These are phyloP conservation scores for Pyricularia sp. DNA, from an alignment of 2,329 filamentous ascomycete species.

Conservation along the genomic window DNA sequence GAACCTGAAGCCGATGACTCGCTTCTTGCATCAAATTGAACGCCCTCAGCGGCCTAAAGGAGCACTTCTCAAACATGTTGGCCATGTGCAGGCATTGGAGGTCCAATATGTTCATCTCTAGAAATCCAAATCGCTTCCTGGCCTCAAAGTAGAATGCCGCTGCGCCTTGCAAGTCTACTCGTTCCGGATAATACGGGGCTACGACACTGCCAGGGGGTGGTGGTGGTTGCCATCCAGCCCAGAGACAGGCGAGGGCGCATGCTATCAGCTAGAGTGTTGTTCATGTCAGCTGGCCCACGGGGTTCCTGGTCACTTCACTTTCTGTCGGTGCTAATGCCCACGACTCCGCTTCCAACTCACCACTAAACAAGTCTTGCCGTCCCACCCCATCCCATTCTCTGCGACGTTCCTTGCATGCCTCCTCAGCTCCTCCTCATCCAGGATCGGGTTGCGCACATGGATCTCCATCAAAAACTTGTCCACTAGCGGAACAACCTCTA, in stretches of 20 bases:
- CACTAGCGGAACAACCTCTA: not conserved
- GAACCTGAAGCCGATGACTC: not conserved
- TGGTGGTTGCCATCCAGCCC: not conserved
- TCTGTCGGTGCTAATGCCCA: not conserved
- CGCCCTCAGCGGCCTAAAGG: not conserved
- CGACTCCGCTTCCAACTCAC: not conserved
- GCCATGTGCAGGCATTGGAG: not conserved
- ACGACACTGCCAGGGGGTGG: not conserved
- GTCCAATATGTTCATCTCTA: not conserved
- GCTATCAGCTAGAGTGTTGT: not conserved
- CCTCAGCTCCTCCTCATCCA: not conserved
- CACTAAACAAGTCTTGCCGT: not conserved
- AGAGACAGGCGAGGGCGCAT: not conserved
- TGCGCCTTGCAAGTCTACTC: not conserved
- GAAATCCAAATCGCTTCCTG: not conserved
- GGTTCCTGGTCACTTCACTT: not conserved
- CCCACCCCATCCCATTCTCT: not conserved
- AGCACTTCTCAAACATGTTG: not conserved
- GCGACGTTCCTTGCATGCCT: not conserved
- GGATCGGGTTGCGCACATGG: not conserved
- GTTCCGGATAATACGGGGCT: not conserved
- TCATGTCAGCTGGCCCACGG: not conserved
- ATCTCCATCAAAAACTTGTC: not conserved
- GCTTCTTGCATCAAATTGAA: not conserved
- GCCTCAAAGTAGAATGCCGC: not conserved